phyloP scores from a whole-genome alignment of 1,139 yeast species.

The Magnusiomyces sp. region DNA sequence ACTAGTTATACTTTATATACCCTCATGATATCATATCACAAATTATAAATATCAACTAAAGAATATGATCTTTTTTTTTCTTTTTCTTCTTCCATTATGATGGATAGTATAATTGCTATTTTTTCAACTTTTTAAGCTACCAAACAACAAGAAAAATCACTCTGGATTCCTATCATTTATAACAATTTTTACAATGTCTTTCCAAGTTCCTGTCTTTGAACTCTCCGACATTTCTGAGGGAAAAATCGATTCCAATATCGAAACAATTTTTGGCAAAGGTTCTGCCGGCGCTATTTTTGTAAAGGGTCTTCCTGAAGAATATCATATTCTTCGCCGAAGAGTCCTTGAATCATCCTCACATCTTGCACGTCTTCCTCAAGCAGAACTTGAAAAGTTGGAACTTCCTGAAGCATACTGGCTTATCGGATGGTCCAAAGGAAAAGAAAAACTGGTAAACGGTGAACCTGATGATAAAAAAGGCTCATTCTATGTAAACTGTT shows the following conservation, averaged over 20 bases:
- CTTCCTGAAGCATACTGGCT: conserved; percentile 44
- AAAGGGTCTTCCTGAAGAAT: conserved; percentile 38
- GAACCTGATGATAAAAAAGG: conserved; percentile 48
- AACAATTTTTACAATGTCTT: conserved; percentile 27
- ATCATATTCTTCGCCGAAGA: conserved; percentile 34
- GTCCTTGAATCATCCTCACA: conserved; percentile 42
- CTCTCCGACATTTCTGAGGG: conserved; percentile 35
- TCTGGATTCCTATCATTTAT: not conserved
- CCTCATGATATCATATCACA: too few relatives aligned
- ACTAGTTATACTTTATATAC: too few relatives aligned
- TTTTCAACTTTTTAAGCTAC: too few relatives aligned
- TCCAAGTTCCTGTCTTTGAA: not conserved
- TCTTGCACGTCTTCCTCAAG: conserved; percentile 38
- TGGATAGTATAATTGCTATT: too few relatives aligned
- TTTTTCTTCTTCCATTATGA: too few relatives aligned
- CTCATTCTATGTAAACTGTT: conserved; percentile 53
- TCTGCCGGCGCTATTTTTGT: conserved; percentile 48
- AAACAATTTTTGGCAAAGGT: conserved; percentile 48
- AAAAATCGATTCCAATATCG: conserved; percentile 30
- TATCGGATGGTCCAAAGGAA: conserved; percentile 62
- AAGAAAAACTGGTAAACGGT: conserved; percentile 39
- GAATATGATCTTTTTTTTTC: too few relatives aligned
- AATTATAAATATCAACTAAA: too few relatives aligned
- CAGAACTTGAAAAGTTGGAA: conserved; percentile 36
- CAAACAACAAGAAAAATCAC: too few relatives aligned